These are phyloP conservation scores for Phytophthora brassicae DNA, from an alignment of 352 stramenopile species.

Conservation along the genomic window DNA sequence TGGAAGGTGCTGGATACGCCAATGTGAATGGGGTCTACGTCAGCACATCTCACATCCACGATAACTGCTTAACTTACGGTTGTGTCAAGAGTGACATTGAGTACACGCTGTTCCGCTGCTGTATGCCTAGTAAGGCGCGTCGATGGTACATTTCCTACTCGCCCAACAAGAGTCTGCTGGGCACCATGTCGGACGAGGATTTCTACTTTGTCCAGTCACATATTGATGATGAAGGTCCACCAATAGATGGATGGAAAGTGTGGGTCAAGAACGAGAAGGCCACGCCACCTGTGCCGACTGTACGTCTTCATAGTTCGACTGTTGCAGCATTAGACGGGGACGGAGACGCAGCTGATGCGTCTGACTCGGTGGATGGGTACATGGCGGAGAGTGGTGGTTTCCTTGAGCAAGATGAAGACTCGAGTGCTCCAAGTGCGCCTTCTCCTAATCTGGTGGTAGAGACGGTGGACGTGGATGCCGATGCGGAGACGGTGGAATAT, in stretches of 20 bases:
- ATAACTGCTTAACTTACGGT: constrained; percentile 77
- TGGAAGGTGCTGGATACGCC: constrained; percentile 87
- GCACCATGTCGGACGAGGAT: constrained; percentile 86
- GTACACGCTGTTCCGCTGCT: constrained; percentile 97
- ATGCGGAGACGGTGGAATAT: constrained; percentile 87
- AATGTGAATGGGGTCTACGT: constrained; percentile 95
- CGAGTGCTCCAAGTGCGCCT: constrained; percentile 23
- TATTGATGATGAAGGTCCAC: constrained; percentile 77
- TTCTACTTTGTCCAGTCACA: constrained; percentile 87
- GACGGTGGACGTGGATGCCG: constrained; percentile 60
- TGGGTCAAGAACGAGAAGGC: constrained; percentile 89
- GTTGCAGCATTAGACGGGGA: constrained; percentile 42
- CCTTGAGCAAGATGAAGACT: constrained; percentile 15
- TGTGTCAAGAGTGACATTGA: constrained; percentile 66
- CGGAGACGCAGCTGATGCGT: constrained; percentile 62
- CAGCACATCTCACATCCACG: constrained; percentile 76
- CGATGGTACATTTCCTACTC: constrained; percentile 99
- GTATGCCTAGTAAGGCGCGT: constrained; percentile 96
- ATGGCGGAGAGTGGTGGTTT: constrained; percentile 29
- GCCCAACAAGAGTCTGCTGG: constrained; percentile 81
- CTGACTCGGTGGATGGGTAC: constrained; percentile 77
- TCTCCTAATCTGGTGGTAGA: constrained; percentile 38
- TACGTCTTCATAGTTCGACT: constrained; percentile 74
- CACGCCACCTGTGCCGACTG: constrained; percentile 54
- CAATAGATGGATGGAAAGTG: constrained; percentile 81